Evolutionary conservation across 2,329 filamentous ascomycete species (phyloP).

Genomic region (Cryphonectria parasitica): DNA sequence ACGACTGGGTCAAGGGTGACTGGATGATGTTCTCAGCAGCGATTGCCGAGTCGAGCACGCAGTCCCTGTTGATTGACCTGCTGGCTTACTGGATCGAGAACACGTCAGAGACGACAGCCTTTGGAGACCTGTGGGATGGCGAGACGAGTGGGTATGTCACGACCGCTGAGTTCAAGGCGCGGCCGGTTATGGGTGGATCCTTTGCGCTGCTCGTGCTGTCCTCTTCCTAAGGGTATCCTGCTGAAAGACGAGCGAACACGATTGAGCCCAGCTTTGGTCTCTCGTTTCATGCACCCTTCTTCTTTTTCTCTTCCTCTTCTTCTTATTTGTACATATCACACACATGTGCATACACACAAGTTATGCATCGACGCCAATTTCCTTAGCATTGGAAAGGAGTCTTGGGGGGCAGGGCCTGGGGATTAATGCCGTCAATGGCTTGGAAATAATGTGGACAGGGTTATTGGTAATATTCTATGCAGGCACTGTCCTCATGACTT

Average conservation of each 20-base stretch:
- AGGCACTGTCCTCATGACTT: not conserved
- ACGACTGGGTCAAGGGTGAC: conserved; percentile 83
- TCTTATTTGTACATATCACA: conserved; percentile 1
- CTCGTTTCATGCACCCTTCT: not conserved
- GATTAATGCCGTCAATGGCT: not conserved
- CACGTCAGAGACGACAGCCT: conserved; percentile 62
- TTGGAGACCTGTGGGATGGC: conserved; percentile 76
- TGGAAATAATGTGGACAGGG: not conserved
- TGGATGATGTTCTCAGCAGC: conserved; percentile 89
- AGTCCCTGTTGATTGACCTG: conserved; percentile 67
- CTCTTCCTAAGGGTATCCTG: not conserved
- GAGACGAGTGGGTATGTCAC: conserved; percentile 66
- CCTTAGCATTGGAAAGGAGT: conserved; percentile 2
- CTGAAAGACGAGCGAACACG: not conserved
- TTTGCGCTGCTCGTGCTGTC: conserved; percentile 75
- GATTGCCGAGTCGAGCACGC: conserved; percentile 64
- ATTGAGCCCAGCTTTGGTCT: not conserved
- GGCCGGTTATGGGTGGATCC: conserved; percentile 79
- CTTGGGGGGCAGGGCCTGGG: not conserved
- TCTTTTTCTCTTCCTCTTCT: not conserved
- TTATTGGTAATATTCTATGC: not conserved
- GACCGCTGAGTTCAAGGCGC: conserved; percentile 70
- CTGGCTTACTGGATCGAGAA: conserved; percentile 73
- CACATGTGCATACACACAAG: not conserved
- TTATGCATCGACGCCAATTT: not conserved